Conservation (phyloP, 257 asterid genomes). For the Agastache rugosa region DNA sequence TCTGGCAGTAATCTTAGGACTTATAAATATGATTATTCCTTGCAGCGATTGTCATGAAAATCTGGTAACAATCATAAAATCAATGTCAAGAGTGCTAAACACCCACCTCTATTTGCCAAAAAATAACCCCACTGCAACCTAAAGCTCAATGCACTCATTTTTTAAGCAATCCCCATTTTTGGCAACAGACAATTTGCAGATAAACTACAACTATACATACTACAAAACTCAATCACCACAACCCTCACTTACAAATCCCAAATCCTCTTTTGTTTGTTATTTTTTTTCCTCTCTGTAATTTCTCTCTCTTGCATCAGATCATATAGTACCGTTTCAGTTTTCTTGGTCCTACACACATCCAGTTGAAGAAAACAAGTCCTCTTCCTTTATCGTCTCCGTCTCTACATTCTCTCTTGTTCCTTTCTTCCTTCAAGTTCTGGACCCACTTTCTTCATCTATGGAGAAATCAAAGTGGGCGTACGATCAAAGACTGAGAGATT, state of each 20-base stretch:
- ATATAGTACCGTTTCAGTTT: not conserved
- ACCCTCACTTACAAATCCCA: slow-evolving; percentile 10
- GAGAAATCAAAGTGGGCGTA: slow-evolving; percentile 52
- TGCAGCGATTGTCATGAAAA: slow-evolving; percentile 31
- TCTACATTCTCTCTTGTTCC: slow-evolving; percentile 1
- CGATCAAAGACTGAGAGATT: slow-evolving; percentile 39
- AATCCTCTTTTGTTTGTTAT: not conserved
- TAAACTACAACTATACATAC: slow-evolving; percentile 32
- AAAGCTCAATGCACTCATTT: slow-evolving; percentile 42
- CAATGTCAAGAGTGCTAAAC: slow-evolving; percentile 45
- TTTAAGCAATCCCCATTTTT: slow-evolving; percentile 56
- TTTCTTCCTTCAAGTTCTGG: slow-evolving; percentile 12
- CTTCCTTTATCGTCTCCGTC: not conserved
- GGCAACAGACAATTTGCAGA: slow-evolving; percentile 52
- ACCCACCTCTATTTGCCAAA: slow-evolving; percentile 47
- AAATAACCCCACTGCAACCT: slow-evolving; percentile 41
- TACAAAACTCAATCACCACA: slow-evolving; percentile 11
- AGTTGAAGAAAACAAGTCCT: not conserved
- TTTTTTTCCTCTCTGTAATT: not conserved
- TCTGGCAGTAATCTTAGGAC: slow-evolving; percentile 22
- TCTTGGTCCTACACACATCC: slow-evolving; percentile 20
- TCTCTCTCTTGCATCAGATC: slow-evolving; percentile 9
- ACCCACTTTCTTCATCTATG: slow-evolving; percentile 34
- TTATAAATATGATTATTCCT: slow-evolving; percentile 23
- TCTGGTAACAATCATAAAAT: slow-evolving; percentile 39